phyloP scores from a whole-genome alignment of 768 basidiomycete genomes.

The Strobilomyces confusus region DNA sequence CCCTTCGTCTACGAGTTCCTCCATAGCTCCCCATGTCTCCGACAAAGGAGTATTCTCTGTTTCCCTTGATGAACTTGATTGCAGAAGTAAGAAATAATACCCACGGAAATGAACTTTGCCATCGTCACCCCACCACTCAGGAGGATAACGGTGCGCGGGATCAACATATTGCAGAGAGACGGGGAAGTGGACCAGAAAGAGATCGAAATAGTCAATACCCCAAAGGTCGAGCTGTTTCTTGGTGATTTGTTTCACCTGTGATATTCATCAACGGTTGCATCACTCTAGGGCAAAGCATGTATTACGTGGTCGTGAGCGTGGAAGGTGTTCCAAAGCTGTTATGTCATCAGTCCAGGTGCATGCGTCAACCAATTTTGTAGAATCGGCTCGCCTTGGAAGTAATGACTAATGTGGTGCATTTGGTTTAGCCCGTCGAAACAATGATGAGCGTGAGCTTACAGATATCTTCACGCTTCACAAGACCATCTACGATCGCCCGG shows the following conservation, averaged over 20 bases:
- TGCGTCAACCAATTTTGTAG: background rate
- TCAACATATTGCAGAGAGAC: conserved; percentile 79
- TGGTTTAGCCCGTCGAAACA: background rate
- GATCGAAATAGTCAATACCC: conserved; percentile 82
- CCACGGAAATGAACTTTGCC: conserved; percentile 62
- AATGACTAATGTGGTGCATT: conserved; percentile 48
- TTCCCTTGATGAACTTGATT: background rate
- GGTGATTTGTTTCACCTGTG: conserved; percentile 49
- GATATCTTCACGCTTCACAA: conserved; percentile 85
- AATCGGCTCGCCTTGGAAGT: conserved; percentile 63
- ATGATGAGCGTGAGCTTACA: conserved; percentile 45
- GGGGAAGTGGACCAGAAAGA: conserved; percentile 85
- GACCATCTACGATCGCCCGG: conserved; percentile 72
- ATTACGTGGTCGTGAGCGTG: conserved; percentile 74
- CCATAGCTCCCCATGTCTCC: conserved; percentile 84
- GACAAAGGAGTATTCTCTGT: conserved; percentile 65
- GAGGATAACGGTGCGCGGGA: conserved; percentile 69
- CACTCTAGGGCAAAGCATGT: background rate
- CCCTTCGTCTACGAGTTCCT: conserved; percentile 68
- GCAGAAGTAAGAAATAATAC: conserved; percentile 12
- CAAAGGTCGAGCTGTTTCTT: conserved; percentile 71
- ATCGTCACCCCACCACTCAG: conserved; percentile 78
- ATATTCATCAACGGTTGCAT: background rate
- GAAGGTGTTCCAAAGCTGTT: conserved; percentile 84
- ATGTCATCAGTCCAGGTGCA: conserved; percentile 4